phyloP scores from a whole-genome alignment of 805 yeast species.

The Saturnispora halmiae region DNA sequence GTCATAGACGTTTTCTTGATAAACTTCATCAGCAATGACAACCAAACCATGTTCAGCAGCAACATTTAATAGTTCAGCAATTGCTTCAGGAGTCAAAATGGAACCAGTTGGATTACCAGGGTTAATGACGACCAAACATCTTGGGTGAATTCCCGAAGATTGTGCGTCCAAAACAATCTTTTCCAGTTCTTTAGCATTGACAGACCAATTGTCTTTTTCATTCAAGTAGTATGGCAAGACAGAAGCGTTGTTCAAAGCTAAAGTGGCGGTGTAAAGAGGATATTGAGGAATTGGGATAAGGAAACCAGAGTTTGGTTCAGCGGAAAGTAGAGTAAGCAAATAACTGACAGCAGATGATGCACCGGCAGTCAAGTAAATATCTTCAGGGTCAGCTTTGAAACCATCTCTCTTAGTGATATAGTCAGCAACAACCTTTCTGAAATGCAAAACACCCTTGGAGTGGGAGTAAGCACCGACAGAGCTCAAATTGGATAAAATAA shows the following conservation, averaged over 20 bases:
- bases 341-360: slow-evolving; percentile 92
- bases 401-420: slow-evolving; percentile 80
- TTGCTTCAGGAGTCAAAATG: slow-evolving; percentile 53
- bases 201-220: slow-evolving; percentile 78
- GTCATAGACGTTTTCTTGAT: slow-evolving; percentile 82
- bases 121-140: slow-evolving; percentile 84
- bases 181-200: slow-evolving; percentile 59
- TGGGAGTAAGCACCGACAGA: slow-evolving; percentile 93
- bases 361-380: slow-evolving; percentile 82
- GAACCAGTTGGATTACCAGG: slow-evolving; percentile 99
- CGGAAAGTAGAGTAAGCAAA: slow-evolving; percentile 59
- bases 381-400: slow-evolving; percentile 51
- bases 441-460: slow-evolving; percentile 74
- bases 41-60: slow-evolving; percentile 83
- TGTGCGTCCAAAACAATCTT: slow-evolving; percentile 40
- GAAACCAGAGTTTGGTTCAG: slow-evolving; percentile 64
- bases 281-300: slow-evolving; percentile 97
- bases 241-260: slow-evolving; percentile 72
- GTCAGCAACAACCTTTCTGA: slow-evolving; percentile 71
- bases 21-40: slow-evolving; percentile 94
- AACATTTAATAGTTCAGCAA: slow-evolving; percentile 60
- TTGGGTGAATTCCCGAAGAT: slow-evolving; percentile 49
- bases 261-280: slow-evolving; percentile 92
- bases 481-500: slow-evolving; percentile 52
- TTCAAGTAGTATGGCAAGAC: slow-evolving; percentile 82